Evolutionary conservation across 2,329 filamentous ascomycete genomes (phyloP).

Genomic region (Hysterium pulicare): DNA sequence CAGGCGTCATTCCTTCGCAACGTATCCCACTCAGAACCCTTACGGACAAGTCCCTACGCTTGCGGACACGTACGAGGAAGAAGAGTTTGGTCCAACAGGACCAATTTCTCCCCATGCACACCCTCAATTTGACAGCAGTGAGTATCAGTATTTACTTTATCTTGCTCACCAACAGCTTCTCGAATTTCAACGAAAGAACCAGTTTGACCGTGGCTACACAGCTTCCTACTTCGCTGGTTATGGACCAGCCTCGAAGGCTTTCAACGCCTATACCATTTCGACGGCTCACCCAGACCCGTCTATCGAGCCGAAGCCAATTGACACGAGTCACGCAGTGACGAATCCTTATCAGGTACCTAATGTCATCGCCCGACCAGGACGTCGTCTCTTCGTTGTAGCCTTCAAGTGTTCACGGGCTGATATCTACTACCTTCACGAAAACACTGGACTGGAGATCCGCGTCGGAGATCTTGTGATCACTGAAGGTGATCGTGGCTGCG

Average conservation of each 20-base stretch:
- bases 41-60: slow-evolving; percentile 23
- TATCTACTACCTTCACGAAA: slow-evolving; percentile 95
- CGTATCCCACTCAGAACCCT: slow-evolving; percentile 25
- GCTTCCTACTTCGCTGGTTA: slow-evolving; percentile 37
- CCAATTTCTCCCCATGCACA: slow-evolving; percentile 1
- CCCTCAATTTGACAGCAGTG: background rate
- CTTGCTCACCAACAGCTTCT: background rate
- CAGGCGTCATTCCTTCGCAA: slow-evolving; percentile 73
- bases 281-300: slow-evolving; percentile 34
- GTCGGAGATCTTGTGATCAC: slow-evolving; percentile 94
- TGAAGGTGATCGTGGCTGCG: slow-evolving; percentile 92
- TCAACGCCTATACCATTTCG: slow-evolving; percentile 35
- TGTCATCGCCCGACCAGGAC: slow-evolving; percentile 26
- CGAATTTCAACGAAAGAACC: background rate
- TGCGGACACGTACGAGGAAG: slow-evolving; percentile 22
- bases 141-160: background rate
- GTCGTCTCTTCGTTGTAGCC: slow-evolving; percentile 74
- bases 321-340: slow-evolving; percentile 9
- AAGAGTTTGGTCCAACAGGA: background rate
- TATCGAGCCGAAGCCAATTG: slow-evolving; percentile 18
- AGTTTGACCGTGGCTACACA: slow-evolving; percentile 6
- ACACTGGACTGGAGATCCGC: slow-evolving; percentile 86
- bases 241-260: slow-evolving; percentile 32
- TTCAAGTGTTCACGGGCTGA: slow-evolving; percentile 97
- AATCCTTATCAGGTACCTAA: slow-evolving; percentile 35